Base-by-base conservation (phyloP, 768 basidiomycete species). In the Mycena amicta region DNA sequence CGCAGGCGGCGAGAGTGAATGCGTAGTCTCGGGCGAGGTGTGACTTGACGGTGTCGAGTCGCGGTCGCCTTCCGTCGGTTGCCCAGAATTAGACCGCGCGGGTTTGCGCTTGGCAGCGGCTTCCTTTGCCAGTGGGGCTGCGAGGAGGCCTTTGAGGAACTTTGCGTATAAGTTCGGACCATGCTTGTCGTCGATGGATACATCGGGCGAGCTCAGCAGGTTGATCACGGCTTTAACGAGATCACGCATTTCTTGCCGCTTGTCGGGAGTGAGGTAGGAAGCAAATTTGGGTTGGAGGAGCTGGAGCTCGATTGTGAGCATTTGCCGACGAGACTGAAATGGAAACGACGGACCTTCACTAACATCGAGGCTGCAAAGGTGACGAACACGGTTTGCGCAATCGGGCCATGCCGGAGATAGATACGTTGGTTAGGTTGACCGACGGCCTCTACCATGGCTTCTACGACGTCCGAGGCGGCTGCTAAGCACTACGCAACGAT, bases 311-410 rank as follows among this genome's bases (percentile, higher is more conserved):
- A n/a, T 16, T 26, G 47, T 50, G 30, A 59, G 47, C 26, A 39
- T 26, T 41, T 8, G 18, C 23, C 25, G 16, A 8, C 18, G 5
- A 46, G n/a, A n/a, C 40, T 23, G 4, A n/a, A 39, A 16, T 20
- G 28, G 52, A 53, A 27, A 27, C 50, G 31, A 40, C 72, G 50
- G 67, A 87, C 89, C 79, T 93, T 93, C 62, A 94, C 81, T 16
- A 94, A 77, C 77, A 93, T 93, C 2, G 91, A 87, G 8, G 87
- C 85, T 11, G 92, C 91, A 61, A 92, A 93, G 0, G 87, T 90
- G 25, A 86, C 80, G 64, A 93, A 91, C 11, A 93, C 86, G 59
- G 85, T 87, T 62, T 92, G 87, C 0, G 88, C 86, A 67, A 92
- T 90, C 2, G 91, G 90, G 0, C 89, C 91, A 67, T 90, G 88